Base-by-base conservation (phyloP, 345 rosid species). In the Rhizophora apiculata region DNA sequence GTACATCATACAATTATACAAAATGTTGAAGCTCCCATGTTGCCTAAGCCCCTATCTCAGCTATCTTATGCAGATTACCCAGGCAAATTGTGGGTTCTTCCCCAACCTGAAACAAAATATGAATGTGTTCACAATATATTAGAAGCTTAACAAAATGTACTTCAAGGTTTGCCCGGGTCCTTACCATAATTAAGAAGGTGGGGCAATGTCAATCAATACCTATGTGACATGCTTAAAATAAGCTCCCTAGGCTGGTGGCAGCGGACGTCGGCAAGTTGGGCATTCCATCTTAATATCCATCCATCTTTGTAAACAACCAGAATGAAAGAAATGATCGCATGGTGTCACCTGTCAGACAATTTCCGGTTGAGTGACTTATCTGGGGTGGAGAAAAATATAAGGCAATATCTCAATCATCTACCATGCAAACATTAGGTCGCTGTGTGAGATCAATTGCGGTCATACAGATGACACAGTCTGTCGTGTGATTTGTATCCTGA, bases 231-330 rank as follows among this genome's bases (percentile, higher is more conserved):
- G 62, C 62, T 72, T 60, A 59, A 71, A 72, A 57, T 15, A 4
- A 36, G 70, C 60, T 53, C 75, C 68, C 85, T 82, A 89, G 63
- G 93, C 96, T 71, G 99, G 91, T 27, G 99, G 99, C 58, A 95
- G 80, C 3, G 89, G 72, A 52, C 99, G 92, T 72, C 99, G 92
- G 81, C 99, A 95, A 64, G 99, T 95, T 63, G 99, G 99, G 70
- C 99, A 95, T 81, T 95, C 99, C 99, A 95, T 95, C 84, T 95
- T 95, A 79, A 95, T 86, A 76, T 95, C 99, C 99, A 95, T 95
- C 97, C 99, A 95, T 79, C 96, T 86, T 82, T 87, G 97, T 74
- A 95, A 83, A 78, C 99, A 95, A 68, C 90, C 97, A 2, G 90
- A 81, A 72, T 95, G 99, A 78, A 95, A 95, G 81, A 87, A 90